phyloP scores from a whole-genome alignment of 2,329 filamentous ascomycete genomes.

The Diaporthe sp. region DNA sequence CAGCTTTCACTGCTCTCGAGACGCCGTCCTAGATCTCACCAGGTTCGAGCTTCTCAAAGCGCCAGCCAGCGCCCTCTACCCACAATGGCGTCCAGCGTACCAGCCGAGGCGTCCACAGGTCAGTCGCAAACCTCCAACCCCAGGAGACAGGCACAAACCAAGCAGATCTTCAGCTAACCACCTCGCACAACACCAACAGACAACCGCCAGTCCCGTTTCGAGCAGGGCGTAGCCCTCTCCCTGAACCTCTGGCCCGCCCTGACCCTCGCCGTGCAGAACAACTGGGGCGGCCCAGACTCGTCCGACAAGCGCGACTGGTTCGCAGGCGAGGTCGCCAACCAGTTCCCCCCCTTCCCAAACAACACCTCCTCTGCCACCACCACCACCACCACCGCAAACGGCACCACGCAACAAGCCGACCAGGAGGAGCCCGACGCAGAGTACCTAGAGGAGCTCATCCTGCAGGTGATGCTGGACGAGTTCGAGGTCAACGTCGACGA shows the following conservation, averaged over 20 bases:
- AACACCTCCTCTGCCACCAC: constrained; percentile 35
- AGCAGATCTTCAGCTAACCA: not conserved
- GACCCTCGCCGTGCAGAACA: constrained; percentile 85
- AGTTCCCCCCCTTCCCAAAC: constrained; percentile 77
- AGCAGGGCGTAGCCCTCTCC: constrained; percentile 86
- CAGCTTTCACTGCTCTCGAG: not conserved
- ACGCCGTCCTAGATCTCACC: not conserved
- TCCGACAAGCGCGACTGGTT: constrained; percentile 97
- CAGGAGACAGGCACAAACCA: not conserved
- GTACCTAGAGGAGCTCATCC: constrained; percentile 85
- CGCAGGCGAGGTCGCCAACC: constrained; percentile 85
- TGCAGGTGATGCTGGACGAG: constrained; percentile 95
- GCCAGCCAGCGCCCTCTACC: not conserved
- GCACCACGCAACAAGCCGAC: constrained; percentile 27
- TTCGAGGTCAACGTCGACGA: constrained; percentile 95
- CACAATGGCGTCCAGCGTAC: constrained; percentile 33
- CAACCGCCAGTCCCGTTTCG: constrained; percentile 76
- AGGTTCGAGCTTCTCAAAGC: not conserved
- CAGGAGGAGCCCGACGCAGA: constrained; percentile 73
- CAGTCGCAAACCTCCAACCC: not conserved
- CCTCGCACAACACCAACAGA: constrained; percentile 51
- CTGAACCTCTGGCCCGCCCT: constrained; percentile 92
- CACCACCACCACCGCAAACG: constrained; percentile 39
- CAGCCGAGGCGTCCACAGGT: constrained; percentile 35
- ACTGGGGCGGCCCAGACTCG: constrained; percentile 88